phyloP scores from a whole-genome alignment of 495 filamentous ascomycete genomes.

The Penicillium roqueforti region DNA sequence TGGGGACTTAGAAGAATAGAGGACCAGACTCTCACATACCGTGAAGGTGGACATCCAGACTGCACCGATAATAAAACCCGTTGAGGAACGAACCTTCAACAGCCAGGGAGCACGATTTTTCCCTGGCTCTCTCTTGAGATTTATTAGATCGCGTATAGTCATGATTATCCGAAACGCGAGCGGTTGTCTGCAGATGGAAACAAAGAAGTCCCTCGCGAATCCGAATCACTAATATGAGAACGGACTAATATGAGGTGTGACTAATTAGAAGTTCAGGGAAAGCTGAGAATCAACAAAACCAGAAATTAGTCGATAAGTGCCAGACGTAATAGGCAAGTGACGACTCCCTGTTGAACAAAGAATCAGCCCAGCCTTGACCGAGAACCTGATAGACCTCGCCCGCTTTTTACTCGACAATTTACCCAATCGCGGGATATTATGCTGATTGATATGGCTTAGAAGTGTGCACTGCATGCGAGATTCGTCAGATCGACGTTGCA shows the following conservation, averaged over 20 bases:
- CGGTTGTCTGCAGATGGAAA: neutral
- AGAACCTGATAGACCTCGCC: neutral
- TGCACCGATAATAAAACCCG: constrained; percentile 57
- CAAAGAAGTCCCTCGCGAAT: neutral
- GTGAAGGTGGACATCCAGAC: constrained; percentile 62
- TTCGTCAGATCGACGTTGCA: constrained; percentile 11
- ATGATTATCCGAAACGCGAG: neutral
- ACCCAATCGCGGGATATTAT: neutral
- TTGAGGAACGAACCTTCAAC: constrained; percentile 53
- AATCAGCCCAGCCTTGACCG: neutral
- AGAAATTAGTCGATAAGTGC: neutral
- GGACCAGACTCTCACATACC: constrained; percentile 35
- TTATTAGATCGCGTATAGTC: neutral
- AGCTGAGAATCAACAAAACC: neutral
- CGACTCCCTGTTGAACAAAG: constrained; percentile 3
- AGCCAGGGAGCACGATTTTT: constrained; percentile 34
- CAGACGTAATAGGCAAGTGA: neutral
- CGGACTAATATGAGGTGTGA: neutral
- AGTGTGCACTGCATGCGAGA: constrained; percentile 1
- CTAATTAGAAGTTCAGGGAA: neutral
- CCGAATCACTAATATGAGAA: neutral
- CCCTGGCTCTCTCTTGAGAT: neutral
- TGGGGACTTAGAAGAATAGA: neutral
- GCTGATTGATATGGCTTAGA: neutral
- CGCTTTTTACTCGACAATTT: neutral